Percentiles rank a stretch among this genome's conserved stretches.
phyloP scores from a whole-genome alignment of 257 asterid species.

The Nemophila menziesii region DNA sequence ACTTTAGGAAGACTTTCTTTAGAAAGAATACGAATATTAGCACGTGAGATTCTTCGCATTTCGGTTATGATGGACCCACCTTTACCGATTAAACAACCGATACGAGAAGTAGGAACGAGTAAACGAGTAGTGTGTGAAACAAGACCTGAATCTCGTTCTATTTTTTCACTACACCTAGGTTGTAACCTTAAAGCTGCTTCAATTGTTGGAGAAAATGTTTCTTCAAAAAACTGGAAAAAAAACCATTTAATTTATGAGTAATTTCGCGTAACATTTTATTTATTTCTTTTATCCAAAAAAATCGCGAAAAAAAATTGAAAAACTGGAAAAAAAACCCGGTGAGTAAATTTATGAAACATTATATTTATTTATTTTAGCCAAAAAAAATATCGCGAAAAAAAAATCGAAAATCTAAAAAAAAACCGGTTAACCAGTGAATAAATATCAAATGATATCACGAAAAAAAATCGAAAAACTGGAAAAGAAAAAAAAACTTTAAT shows the following conservation, averaged over 20 bases:
- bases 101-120: constrained; percentile 76
- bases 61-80: constrained; percentile 92
- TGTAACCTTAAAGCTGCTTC: constrained; percentile 90
- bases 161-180: constrained; percentile 95
- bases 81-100: constrained; percentile 96
- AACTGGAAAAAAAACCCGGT: too few species aligned
- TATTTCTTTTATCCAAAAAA: too few species aligned
- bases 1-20: constrained; percentile 87
- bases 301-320: too few species aligned
- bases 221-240: constrained; percentile 48
- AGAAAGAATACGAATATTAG: constrained; percentile 75
- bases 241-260: neutral
- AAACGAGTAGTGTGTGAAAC: constrained; percentile 64
- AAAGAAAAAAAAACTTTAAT: too few species aligned
- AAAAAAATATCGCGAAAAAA: too few species aligned
- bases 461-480: too few species aligned
- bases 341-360: too few species aligned
- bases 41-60: constrained; percentile 82
- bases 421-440: too few species aligned
- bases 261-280: too few species aligned
- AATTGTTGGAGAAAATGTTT: constrained; percentile 66
- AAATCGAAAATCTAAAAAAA: too few species aligned
- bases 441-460: too few species aligned
- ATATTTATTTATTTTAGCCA: too few species aligned
- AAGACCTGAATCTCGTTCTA: constrained; percentile 86